These are phyloP conservation scores for Epichloe uncinata DNA, from an alignment of 2,329 filamentous ascomycete species.

Conservation along the genomic window DNA sequence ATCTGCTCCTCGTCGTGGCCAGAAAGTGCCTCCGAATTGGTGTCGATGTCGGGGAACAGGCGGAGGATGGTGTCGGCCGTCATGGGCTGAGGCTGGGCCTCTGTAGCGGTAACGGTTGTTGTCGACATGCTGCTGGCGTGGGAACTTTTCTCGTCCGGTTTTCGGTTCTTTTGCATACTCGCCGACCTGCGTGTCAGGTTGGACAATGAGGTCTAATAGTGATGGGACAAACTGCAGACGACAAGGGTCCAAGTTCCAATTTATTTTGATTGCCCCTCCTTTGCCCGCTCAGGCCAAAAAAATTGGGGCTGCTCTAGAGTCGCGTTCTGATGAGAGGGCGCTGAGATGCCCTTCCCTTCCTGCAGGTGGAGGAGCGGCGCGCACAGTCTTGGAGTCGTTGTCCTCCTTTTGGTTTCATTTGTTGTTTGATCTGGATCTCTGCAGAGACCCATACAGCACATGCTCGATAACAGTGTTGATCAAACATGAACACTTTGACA, in stretches of 20 bases:
- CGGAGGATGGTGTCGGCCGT: conserved; percentile 77
- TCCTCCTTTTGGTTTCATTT: no score
- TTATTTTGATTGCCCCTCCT: not conserved
- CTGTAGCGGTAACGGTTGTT: conserved; percentile 28
- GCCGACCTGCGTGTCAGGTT: not conserved
- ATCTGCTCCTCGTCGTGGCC: conserved; percentile 98
- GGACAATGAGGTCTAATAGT: not conserved
- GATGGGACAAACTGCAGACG: not conserved
- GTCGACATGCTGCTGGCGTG: conserved; percentile 15
- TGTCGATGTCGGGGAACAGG: conserved; percentile 75
- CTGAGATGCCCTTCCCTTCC: not conserved
- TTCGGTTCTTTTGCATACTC: not conserved
- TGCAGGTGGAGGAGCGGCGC: no score
- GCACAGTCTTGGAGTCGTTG: not conserved
- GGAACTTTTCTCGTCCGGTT: not conserved
- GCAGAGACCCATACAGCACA: no score
- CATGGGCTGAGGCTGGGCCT: conserved; percentile 42
- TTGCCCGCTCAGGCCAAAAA: not conserved
- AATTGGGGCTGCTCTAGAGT: not conserved
- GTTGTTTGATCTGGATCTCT: no score
- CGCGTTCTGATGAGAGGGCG: not conserved
- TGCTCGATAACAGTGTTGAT: no score
- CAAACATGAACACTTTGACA: no score
- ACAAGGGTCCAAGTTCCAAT: not conserved
- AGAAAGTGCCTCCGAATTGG: conserved; percentile 59